A percentile compares a stretch with the other conserved stretches of the same genome.
phyloP scores from a whole-genome alignment of 1,139 yeast genomes.

The Taiozyma onychis region DNA sequence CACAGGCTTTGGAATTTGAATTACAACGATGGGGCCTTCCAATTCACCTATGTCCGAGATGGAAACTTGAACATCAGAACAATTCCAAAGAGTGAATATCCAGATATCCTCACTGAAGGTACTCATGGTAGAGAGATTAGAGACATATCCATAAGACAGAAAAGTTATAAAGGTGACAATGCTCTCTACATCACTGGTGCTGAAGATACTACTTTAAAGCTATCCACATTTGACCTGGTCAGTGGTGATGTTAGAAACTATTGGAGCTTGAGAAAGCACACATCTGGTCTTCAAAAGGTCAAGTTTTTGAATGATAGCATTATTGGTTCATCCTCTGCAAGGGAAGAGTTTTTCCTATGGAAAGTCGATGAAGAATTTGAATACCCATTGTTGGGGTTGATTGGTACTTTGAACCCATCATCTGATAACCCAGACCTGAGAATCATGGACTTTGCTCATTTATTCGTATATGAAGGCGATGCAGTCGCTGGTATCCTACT shows the following conservation, averaged over 20 bases:
- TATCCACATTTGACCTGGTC: constrained; percentile 39
- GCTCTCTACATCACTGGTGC: constrained; percentile 65
- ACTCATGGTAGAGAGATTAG: constrained; percentile 89
- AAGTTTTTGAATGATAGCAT: constrained; percentile 52
- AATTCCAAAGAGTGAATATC: constrained; percentile 22
- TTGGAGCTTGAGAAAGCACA: constrained; percentile 74
- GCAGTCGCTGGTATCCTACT: constrained; percentile 40
- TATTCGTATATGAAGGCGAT: constrained; percentile 27
- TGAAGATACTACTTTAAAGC: constrained; percentile 76
- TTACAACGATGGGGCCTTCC: constrained; percentile 24
- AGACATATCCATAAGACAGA: constrained; percentile 47
- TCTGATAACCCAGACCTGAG: constrained; percentile 71
- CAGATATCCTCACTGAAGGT: constrained; percentile 44
- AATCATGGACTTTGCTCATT: constrained; percentile 73
- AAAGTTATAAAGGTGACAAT: constrained; percentile 12
- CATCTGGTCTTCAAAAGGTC: constrained; percentile 79
- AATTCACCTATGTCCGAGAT: constrained; percentile 53
- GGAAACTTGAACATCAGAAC: constrained; percentile 33
- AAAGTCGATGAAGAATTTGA: constrained; percentile 35
- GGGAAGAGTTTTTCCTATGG: constrained; percentile 89
- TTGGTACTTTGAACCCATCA: constrained; percentile 42
- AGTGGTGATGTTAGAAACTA: constrained; percentile 39
- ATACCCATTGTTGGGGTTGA: constrained; percentile 40
- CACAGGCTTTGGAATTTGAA: constrained; percentile 75
- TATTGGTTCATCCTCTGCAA: constrained; percentile 72